phyloP scores from a whole-genome alignment of 108 stramenopile genomes.

The Mediolabrus comicus region DNA sequence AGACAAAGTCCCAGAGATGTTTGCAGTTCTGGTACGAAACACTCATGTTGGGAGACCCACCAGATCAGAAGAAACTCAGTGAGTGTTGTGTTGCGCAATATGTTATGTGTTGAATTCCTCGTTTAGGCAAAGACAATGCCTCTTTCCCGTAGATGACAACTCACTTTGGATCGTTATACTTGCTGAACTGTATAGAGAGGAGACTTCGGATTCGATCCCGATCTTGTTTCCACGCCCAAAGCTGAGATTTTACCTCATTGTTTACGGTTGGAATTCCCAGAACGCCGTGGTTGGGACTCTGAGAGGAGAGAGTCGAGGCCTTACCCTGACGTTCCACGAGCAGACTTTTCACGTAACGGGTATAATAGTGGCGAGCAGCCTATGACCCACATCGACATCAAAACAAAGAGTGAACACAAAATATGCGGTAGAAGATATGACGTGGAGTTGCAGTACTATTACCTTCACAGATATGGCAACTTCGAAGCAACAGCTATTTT shows the following conservation, averaged over 20 bases:
- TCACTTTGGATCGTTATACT: background rate
- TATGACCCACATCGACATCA: conserved; percentile 53
- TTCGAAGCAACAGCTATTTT: conserved; percentile 30
- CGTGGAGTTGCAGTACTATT: conserved; percentile 56
- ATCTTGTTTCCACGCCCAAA: conserved; percentile 3
- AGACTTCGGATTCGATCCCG: conserved; percentile 7
- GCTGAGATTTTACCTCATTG: conserved; percentile 35
- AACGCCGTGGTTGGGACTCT: background rate
- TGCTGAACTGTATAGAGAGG: conserved; percentile 4
- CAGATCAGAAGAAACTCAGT: conserved; percentile 8
- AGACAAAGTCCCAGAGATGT: conserved; percentile 41
- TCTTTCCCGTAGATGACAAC: background rate
- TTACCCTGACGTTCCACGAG: conserved; percentile 12
- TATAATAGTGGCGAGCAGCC: conserved; percentile 34
- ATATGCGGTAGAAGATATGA: conserved; percentile 69
- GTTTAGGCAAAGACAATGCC: background rate
- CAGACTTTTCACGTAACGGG: conserved; percentile 34
- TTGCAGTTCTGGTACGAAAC: conserved; percentile 10
- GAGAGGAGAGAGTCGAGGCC: background rate
- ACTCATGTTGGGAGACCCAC: conserved; percentile 25
- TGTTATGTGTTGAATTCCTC: background rate
- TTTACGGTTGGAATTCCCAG: conserved; percentile 21
- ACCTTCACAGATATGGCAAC: conserved; percentile 25
- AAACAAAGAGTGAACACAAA: conserved; percentile 60
- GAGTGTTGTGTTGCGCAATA: conserved; percentile 5